Evolutionary conservation across 2,329 filamentous ascomycete genomes (phyloP), one percentile per base, ranked within the genome.

Genomic region (Helotiales sp.): DNA sequence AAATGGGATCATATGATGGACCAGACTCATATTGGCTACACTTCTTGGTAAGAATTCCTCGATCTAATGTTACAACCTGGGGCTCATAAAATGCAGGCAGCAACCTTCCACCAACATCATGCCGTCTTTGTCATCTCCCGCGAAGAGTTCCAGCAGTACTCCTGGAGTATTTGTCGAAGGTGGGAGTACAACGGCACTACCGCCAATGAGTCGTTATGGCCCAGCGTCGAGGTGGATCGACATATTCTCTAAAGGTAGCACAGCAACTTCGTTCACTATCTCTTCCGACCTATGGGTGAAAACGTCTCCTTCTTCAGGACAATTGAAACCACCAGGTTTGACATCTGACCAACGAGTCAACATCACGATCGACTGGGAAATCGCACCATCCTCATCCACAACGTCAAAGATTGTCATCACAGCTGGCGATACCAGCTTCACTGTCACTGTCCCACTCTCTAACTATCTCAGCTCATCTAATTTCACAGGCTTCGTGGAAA

Each of bases 1-100:
- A 63, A 63, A 34, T 63, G 61, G 61, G 55, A 63, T 33, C 59
- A 63, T 29, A 63, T 63, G 56, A 59, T 63, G 59, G 56, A 59
- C 30, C 61, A 63, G 17, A 51, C 52, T 8, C 61, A 63, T 46
- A 58, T 57, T 44, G 59, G 61, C 15, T 63, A 63, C 25, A 59
- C 58, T 2, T 34, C 24, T 24, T 59, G 59, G 59, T 61, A 17
- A 38, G 49, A 29, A 17, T 19, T 30, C 36, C n/a, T n/a, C n/a
- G n/a, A n/a, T 47, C 36, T 19, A n/a, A 1, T 27, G 15, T 42
- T 24, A 36, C 40, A 7, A 25, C 2, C 36, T 36, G 4, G 25
- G 24, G 19, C 22, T 54, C 8, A 57, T 17, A 13, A 19, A 15
- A n/a, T 12, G n/a, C 17, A 58, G 59, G 60, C 54, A 62, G 36